Evolutionary conservation across 2,329 filamentous ascomycete genomes (phyloP).

Genomic region (Aspergillus eucalypticola): DNA sequence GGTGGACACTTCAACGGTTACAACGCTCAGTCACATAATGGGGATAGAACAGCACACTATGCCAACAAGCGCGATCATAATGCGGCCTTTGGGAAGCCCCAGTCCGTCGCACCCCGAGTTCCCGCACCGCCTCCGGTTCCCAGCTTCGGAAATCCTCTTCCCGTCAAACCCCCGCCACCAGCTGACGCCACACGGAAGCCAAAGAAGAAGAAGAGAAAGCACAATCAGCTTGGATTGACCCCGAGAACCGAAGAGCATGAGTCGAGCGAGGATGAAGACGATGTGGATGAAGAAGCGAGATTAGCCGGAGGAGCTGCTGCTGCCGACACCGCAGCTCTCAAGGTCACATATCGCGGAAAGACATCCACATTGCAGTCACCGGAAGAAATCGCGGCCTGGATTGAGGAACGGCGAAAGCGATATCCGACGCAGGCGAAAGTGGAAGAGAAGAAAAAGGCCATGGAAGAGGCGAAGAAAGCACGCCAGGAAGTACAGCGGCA

Average conservation of each 20-base stretch:
- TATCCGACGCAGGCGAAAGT: constrained; percentile 75
- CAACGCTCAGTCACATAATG: constrained; percentile 19
- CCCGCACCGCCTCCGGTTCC: constrained; percentile 47
- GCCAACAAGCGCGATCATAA: constrained; percentile 40
- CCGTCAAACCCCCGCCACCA: constrained; percentile 44
- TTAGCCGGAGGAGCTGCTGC: constrained; percentile 33
- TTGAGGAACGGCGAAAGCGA: constrained; percentile 74
- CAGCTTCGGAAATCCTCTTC: constrained; percentile 47
- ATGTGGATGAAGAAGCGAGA: constrained; percentile 48
- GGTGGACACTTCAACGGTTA: constrained; percentile 28
- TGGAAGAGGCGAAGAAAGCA: constrained; percentile 62
- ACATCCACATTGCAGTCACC: constrained; percentile 55
- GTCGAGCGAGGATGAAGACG: constrained; percentile 49
- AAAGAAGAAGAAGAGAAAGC: constrained; percentile 46
- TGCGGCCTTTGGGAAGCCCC: constrained; percentile 39
- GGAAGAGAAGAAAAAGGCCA: constrained; percentile 62
- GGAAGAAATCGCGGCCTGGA: constrained; percentile 75
- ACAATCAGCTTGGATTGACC: constrained; percentile 51
- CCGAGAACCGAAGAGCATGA: constrained; percentile 48
- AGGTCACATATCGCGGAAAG: constrained; percentile 59
- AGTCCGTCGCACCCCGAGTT: constrained; percentile 30
- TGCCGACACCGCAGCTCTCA: constrained; percentile 33
- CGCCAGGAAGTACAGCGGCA: constrained; percentile 41
- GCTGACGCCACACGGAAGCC: constrained; percentile 37
- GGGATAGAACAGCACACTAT: constrained; percentile 23